These are phyloP conservation scores for Galerina sulciceps DNA, from an alignment of 768 basidiomycete genomes.

Conservation along the genomic window DNA sequence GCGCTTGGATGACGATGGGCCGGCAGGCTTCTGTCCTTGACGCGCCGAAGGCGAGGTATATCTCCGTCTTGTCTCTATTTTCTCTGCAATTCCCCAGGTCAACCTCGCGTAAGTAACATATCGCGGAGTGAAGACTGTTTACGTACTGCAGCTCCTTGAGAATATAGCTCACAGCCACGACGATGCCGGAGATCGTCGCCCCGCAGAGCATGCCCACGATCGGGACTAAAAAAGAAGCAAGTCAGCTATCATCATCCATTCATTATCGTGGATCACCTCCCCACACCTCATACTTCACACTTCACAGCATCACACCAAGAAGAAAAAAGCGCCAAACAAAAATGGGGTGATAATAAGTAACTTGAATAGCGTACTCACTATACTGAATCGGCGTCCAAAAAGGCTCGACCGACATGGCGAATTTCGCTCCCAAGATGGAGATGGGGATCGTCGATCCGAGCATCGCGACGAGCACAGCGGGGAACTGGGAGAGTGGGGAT, in stretches of 20 bases:
- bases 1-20: constrained; percentile 77
- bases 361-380: constrained; percentile 55
- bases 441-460: constrained; percentile 79
- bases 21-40: constrained; percentile 82
- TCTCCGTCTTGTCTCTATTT: constrained; percentile 85
- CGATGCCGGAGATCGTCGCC: constrained; percentile 74
- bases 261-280: too few species aligned
- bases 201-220: constrained; percentile 89
- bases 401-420: constrained; percentile 75
- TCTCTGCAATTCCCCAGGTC: constrained; percentile 51
- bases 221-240: constrained; percentile 53
- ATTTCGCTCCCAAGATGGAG: constrained; percentile 74
- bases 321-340: too few species aligned
- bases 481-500: constrained; percentile 54
- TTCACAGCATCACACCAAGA: too few species aligned
- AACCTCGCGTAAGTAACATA: neutral
- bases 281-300: too few species aligned
- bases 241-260: constrained; percentile 1
- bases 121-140: neutral
- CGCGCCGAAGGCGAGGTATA: constrained; percentile 85
- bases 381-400: constrained; percentile 89
- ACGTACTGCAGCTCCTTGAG: constrained; percentile 77
- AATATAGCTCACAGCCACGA: constrained; percentile 71
- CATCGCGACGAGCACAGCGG: constrained; percentile 68
- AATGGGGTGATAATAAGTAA: too few species aligned